Percentiles rank a stretch among this genome's conserved stretches.
Conservation (phyloP, 2,329 filamentous ascomycete genomes). For the Lecanoromycetidae sp. region DNA sequence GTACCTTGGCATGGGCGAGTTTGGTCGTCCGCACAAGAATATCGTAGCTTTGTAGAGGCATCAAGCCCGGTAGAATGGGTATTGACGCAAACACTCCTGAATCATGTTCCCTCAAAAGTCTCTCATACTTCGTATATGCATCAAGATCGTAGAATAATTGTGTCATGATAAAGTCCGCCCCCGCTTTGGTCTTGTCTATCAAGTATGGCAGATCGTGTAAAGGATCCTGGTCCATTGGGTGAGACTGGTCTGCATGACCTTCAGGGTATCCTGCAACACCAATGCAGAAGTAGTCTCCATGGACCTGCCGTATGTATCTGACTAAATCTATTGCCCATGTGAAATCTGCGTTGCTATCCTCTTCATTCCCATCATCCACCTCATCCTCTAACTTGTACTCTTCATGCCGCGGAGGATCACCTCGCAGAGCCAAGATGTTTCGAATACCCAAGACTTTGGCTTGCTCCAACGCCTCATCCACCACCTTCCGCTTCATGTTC, state of each 20-base stretch:
- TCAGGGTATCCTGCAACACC: slow-evolving; percentile 93
- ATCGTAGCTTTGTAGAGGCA: slow-evolving; percentile 96
- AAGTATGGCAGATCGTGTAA: slow-evolving; percentile 68
- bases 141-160: slow-evolving; percentile 89
- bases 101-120: slow-evolving; percentile 61
- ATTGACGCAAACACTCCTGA: slow-evolving; percentile 77
- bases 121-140: slow-evolving; percentile 72
- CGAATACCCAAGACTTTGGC: slow-evolving; percentile 82
- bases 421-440: slow-evolving; percentile 84
- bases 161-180: slow-evolving; percentile 97
- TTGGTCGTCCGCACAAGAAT: slow-evolving; percentile 91
- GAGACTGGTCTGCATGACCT: slow-evolving; percentile 81
- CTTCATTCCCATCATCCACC: slow-evolving; percentile 38
- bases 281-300: slow-evolving; percentile 92
- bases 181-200: slow-evolving; percentile 79
- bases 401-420: slow-evolving; percentile 77
- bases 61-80: slow-evolving; percentile 84
- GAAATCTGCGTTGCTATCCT: slow-evolving; percentile 62
- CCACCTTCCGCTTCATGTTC: slow-evolving; percentile 78
- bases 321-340: slow-evolving; percentile 83
- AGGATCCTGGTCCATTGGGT: slow-evolving; percentile 63
- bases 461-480: slow-evolving; percentile 82
- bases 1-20: slow-evolving; percentile 78
- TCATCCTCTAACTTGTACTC: slow-evolving; percentile 60
- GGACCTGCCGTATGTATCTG: slow-evolving; percentile 68